These are phyloP conservation scores for Alternaria solani DNA, from an alignment of 2,329 filamentous ascomycete species.

Conservation along the genomic window DNA sequence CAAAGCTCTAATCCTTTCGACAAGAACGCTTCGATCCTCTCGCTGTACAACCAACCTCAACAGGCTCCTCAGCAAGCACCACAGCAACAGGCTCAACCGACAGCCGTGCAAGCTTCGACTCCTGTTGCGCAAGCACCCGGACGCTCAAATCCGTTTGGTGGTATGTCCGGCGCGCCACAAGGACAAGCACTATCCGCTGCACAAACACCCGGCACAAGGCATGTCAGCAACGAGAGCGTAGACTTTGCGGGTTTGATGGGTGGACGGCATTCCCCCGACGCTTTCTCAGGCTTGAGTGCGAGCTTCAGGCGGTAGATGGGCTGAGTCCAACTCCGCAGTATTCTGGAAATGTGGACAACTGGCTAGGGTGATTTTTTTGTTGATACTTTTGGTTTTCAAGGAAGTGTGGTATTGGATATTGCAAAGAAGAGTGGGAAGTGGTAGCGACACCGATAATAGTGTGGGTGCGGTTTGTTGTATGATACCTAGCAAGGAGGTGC, in stretches of 20 bases:
- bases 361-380: not conserved
- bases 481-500: slow-evolving; percentile 17
- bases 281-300: slow-evolving; percentile 78
- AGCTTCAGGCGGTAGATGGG: slow-evolving; percentile 46
- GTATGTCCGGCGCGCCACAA: slow-evolving; percentile 27
- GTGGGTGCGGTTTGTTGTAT: slow-evolving; percentile 12
- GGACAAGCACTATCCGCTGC: slow-evolving; percentile 31
- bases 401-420: slow-evolving; percentile 4
- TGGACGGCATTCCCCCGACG: slow-evolving; percentile 79
- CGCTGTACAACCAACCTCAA: slow-evolving; percentile 73
- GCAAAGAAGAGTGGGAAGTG: not conserved
- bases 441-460: not conserved
- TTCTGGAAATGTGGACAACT: not conserved
- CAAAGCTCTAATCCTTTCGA: slow-evolving; percentile 60
- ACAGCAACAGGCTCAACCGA: slow-evolving; percentile 42
- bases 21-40: slow-evolving; percentile 74
- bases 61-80: slow-evolving; percentile 55
- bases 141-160: slow-evolving; percentile 66
- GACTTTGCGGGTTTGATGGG: slow-evolving; percentile 66
- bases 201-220: slow-evolving; percentile 45
- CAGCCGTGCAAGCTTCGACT: slow-evolving; percentile 35
- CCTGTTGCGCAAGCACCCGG: slow-evolving; percentile 41
- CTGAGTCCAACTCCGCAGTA: not conserved
- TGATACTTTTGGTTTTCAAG: not conserved
- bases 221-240: slow-evolving; percentile 75